phyloP scores from a whole-genome alignment of 129 eudicot species.

The Gnaphalium uliginosum region DNA sequence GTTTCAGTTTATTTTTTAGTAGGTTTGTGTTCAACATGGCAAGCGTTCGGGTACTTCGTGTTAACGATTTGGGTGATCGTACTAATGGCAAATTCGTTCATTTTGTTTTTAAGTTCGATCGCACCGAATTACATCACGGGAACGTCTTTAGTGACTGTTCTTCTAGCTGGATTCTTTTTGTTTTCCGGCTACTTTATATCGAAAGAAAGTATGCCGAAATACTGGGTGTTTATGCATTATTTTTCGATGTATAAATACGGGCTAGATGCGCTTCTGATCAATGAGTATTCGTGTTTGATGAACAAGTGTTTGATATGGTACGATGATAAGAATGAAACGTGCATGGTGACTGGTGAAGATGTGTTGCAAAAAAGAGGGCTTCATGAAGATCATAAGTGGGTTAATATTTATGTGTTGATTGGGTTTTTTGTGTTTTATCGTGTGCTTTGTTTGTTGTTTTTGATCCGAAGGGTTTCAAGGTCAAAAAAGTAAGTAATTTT shows the following conservation, averaged over 20 bases:
- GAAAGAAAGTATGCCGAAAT: conserved; percentile 76
- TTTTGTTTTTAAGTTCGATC: conserved; percentile 75
- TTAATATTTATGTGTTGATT: conserved; percentile 63
- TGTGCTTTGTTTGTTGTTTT: conserved; percentile 65
- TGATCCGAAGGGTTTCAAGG: conserved; percentile 89
- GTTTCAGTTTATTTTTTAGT: conserved; percentile 75
- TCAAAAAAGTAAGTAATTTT: conserved; percentile 52
- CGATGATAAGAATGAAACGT: conserved; percentile 55
- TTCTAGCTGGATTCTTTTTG: conserved; percentile 86
- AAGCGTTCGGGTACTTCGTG: conserved; percentile 73
- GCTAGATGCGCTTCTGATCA: conserved; percentile 74
- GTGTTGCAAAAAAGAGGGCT: conserved; percentile 84
- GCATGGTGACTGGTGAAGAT: conserved; percentile 81
- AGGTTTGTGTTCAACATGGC: conserved; percentile 80
- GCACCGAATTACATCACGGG: conserved; percentile 97
- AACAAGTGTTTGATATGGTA: conserved; percentile 81
- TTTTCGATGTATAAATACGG: conserved; percentile 94
- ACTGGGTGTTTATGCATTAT: conserved; percentile 88
- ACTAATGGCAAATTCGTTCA: conserved; percentile 91
- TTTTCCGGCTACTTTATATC: conserved; percentile 95
- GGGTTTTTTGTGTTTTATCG: conserved; percentile 87
- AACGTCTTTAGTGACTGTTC: conserved; percentile 68
- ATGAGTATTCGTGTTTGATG: conserved; percentile 81
- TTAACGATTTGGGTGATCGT: conserved; percentile 76
- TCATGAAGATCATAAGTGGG: conserved; percentile 82